These are phyloP conservation scores for Colletotrichum spaethianum DNA, from an alignment of 2,329 filamentous ascomycete species.

Conservation along the genomic window DNA sequence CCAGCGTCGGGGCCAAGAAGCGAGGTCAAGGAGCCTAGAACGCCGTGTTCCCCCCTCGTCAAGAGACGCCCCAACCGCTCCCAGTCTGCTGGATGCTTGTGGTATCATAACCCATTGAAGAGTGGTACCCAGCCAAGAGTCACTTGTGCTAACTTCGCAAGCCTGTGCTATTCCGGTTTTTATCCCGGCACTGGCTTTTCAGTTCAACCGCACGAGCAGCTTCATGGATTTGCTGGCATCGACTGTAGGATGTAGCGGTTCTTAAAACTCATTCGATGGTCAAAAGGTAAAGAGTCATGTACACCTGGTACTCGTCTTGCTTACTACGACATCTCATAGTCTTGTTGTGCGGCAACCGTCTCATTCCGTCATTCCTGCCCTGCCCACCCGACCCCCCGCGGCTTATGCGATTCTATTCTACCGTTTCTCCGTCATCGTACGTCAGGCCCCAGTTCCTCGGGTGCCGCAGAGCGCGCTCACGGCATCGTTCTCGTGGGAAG, in stretches of 20 bases:
- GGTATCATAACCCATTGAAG: constrained; percentile 21
- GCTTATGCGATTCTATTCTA: constrained; percentile 32
- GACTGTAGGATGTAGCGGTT: not conserved
- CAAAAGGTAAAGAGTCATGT: not conserved
- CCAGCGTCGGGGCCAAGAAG: constrained; percentile 28
- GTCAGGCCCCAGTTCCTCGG: constrained; percentile 39
- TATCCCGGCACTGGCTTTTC: not conserved
- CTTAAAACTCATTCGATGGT: not conserved
- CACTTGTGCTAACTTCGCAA: not conserved
- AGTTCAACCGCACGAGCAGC: not conserved
- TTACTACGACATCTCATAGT: constrained; percentile 26
- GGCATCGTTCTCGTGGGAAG: constrained; percentile 24
- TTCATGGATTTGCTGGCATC: not conserved
- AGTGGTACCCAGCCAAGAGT: not conserved
- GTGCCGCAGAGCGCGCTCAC: constrained; percentile 20
- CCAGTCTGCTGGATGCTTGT: constrained; percentile 27
- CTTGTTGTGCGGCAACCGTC: constrained; percentile 6
- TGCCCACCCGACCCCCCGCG: constrained; percentile 20
- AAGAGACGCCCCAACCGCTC: constrained; percentile 34
- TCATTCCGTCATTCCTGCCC: constrained; percentile 22
- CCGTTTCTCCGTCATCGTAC: constrained; percentile 40
- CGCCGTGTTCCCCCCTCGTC: constrained; percentile 22
- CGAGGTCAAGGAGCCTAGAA: constrained; percentile 36
- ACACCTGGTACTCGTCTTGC: constrained; percentile 12
- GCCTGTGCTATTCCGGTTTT: not conserved